Evolutionary conservation across 2,329 filamentous ascomycete species (phyloP), one percentile per base, ranked within the genome.

Genomic region (Plenodomus lindquistii): DNA sequence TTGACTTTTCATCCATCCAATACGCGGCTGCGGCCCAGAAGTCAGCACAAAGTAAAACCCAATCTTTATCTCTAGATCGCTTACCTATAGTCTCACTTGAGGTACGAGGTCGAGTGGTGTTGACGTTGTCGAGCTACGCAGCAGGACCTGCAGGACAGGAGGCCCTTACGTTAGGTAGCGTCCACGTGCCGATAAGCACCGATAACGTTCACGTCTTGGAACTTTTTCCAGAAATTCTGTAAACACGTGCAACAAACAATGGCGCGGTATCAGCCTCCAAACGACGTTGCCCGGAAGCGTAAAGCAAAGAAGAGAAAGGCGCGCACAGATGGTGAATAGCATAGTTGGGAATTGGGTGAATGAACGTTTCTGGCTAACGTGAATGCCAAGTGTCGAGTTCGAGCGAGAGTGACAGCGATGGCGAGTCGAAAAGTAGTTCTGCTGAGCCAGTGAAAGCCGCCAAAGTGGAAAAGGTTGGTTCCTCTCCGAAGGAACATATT

Each of bases 361-460:
- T 20, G 29, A 9, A 15, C 16, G 16, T 13, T 34, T 35, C 20
- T 22, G 4, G 21, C 13, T 39, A 22, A 24, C 6, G 40, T 50
- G 63, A 40, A 67, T 42, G 9, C 34, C 50, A 59, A 58, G 56
- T 66, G 17, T 71, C 67, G 15, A 70, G 67, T 21, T 65, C 63
- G 10, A 60, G 56, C 55, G 60, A 67, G 39, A 63, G 62, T 53
- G 66, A 67, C 35, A 70, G 65, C 58, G 64, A 65, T 50, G 59
- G 52, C 16, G 46, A 62, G 37, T 17, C 40, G 15, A 21, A 57
- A 54, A 8, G 39, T 15, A 31, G 11, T 7, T 31, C 20, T 7
- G 44, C 21, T 4, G 45, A 8, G 35, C 41, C 45, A 40, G 35
- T 44, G 42, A 37, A 45, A 37, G 34, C 37, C 3, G 29, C 17